phyloP scores from a whole-genome alignment of 352 stramenopile species.

The Elongisporangium anandrum region DNA sequence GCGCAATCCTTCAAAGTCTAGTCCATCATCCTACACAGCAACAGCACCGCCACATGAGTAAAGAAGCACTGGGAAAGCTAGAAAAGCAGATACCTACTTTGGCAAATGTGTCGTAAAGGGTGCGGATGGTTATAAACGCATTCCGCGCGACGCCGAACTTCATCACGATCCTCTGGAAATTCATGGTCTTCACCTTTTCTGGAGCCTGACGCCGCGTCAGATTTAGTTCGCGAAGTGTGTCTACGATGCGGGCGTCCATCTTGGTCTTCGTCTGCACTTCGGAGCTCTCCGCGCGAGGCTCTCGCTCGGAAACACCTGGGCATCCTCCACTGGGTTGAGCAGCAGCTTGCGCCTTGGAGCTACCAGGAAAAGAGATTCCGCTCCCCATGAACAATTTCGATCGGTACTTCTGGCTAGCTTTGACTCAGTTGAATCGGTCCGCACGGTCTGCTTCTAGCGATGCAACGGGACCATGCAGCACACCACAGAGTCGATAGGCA shows the following conservation, averaged over 20 bases:
- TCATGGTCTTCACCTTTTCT: conserved; percentile 40
- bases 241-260: conserved; percentile 64
- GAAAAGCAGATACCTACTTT: conserved; percentile 29
- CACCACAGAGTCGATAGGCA: not conserved
- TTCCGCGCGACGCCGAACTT: conserved; percentile 62
- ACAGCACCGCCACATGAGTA: too few relatives aligned
- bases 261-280: conserved; percentile 15
- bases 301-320: not conserved
- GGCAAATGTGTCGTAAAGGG: conserved; percentile 62
- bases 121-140: conserved; percentile 58
- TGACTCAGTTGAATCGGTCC: not conserved
- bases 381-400: not conserved
- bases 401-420: not conserved
- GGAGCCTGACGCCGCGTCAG: conserved; percentile 36
- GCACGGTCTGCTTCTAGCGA: not conserved
- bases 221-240: conserved; percentile 62
- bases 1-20: conserved; percentile 70
- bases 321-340: not conserved
- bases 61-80: too few relatives aligned
- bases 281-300: not conserved
- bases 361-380: not conserved
- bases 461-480: not conserved
- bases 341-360: not conserved
- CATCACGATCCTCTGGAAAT: conserved; percentile 78
- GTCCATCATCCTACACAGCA: conserved; percentile 35